Evolutionary conservation across 495 filamentous ascomycete species (phyloP).

Genomic region (Beverwykella pulmonaria): DNA sequence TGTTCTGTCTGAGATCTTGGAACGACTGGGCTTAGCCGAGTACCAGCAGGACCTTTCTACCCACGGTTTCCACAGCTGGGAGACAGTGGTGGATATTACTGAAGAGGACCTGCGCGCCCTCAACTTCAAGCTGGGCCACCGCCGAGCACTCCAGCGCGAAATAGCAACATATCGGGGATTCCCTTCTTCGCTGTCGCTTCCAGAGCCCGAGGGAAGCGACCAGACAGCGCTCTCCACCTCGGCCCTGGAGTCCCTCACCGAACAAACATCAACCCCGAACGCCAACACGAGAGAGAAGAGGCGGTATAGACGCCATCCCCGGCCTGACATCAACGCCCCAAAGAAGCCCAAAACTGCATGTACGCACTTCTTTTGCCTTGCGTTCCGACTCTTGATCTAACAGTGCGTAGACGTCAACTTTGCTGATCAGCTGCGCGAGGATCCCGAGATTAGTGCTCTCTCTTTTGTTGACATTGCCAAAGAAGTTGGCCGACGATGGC

Average conservation of each 20-base stretch:
- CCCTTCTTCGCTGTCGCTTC: constrained; percentile 13
- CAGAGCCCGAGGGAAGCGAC: constrained; percentile 6
- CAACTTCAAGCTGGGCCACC: constrained; percentile 40
- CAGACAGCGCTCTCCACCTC: constrained; percentile 23
- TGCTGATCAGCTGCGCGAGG: constrained; percentile 39
- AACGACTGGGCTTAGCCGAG: constrained; percentile 18
- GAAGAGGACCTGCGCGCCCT: constrained; percentile 38
- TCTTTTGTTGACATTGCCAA: constrained; percentile 41
- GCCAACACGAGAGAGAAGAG: constrained; percentile 26
- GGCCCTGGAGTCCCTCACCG: constrained; percentile 14
- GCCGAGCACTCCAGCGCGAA: constrained; percentile 38
- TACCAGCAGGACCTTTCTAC: constrained; percentile 22
- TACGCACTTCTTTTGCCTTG: constrained; percentile 3
- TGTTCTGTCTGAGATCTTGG: constrained; percentile 17
- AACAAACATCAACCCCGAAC: constrained; percentile 7
- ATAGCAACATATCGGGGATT: constrained; percentile 36
- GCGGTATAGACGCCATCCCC: constrained; percentile 40
- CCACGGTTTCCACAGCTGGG: constrained; percentile 38
- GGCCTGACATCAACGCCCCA: constrained; percentile 39
- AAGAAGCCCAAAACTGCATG: constrained; percentile 43
- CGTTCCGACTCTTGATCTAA: background rate
- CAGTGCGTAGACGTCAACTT: constrained; percentile 41
- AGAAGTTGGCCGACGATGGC: constrained; percentile 39
- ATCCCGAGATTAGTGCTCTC: constrained; percentile 28
- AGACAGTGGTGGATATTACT: constrained; percentile 38